A percentile compares a stretch with the other conserved stretches of the same genome.
phyloP scores from a whole-genome alignment of 441 rosid genomes.

The Bocquillonia castaneifolia region DNA sequence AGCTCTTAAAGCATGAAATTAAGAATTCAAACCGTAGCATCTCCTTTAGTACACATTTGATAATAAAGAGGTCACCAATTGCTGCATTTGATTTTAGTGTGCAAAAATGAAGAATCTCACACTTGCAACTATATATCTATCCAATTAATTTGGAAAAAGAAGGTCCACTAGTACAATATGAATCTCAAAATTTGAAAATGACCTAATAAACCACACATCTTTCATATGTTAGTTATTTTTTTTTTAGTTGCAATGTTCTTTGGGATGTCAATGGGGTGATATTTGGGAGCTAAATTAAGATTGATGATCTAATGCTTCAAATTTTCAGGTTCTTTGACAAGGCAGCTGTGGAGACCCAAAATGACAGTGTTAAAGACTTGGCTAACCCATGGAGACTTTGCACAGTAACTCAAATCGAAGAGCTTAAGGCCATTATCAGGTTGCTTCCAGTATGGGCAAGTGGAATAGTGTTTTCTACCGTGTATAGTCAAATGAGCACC shows the following conservation, averaged over 20 bases:
- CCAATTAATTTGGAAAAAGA: too few species aligned
- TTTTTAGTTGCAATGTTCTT: not conserved
- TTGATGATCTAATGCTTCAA: not conserved
- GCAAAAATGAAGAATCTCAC: not conserved
- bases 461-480: constrained; percentile 75
- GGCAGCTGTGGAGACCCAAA: constrained; percentile 67
- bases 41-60: too few species aligned
- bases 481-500: constrained; percentile 78
- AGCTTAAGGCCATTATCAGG: constrained; percentile 67
- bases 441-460: constrained; percentile 86
- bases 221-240: not conserved
- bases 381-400: constrained; percentile 72
- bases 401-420: constrained; percentile 88
- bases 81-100: too few species aligned
- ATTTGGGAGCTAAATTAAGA: not conserved
- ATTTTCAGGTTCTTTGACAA: constrained; percentile 79
- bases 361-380: constrained; percentile 42
- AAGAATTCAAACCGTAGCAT: not conserved
- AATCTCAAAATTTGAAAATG: not conserved
- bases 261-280: not conserved
- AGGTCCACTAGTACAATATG: too few species aligned
- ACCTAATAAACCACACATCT: not conserved
- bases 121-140: not conserved
- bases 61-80: too few species aligned
- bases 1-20: not conserved